Conservation (phyloP, 352 stramenopile species). For the Aphanomyces euteiches region DNA sequence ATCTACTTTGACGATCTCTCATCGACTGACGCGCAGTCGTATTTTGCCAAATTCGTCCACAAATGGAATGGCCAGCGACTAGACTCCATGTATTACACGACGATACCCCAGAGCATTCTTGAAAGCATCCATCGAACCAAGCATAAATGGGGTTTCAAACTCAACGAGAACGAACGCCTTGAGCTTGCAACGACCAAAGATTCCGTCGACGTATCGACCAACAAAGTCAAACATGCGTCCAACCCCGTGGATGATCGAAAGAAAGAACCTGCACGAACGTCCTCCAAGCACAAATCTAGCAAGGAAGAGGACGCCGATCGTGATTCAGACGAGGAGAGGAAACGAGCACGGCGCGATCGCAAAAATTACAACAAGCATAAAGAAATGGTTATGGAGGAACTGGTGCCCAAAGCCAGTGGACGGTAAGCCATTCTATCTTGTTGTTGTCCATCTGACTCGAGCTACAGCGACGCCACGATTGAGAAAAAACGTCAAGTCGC, state of each 20-base stretch:
- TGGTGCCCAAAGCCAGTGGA: constrained; percentile 57
- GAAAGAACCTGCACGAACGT: background rate
- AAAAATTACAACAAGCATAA: constrained; percentile 43
- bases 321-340: constrained; percentile 33
- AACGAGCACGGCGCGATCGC: constrained; percentile 34
- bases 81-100: constrained; percentile 59
- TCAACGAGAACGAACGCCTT: constrained; percentile 56
- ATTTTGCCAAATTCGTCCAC: constrained; percentile 60
- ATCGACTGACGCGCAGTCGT: constrained; percentile 45
- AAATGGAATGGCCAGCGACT: constrained; percentile 64
- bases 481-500: constrained; percentile 51
- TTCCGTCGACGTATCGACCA: constrained; percentile 64
- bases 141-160: constrained; percentile 63
- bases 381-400: constrained; percentile 53
- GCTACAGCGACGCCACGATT: constrained; percentile 45
- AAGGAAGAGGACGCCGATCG: constrained; percentile 33
- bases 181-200: constrained; percentile 60
- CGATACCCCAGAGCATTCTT: constrained; percentile 57
- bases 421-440: constrained; percentile 26
- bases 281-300: constrained; percentile 11
- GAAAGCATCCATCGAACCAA: constrained; percentile 64
- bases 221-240: constrained; percentile 45
- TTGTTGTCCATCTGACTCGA: background rate
- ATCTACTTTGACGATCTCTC: constrained; percentile 74
- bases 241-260: background rate